Percentiles rank a stretch among this genome's conserved stretches.
phyloP scores from a whole-genome alignment of 495 filamentous ascomycete genomes.

The Chaetomium cochliodes region DNA sequence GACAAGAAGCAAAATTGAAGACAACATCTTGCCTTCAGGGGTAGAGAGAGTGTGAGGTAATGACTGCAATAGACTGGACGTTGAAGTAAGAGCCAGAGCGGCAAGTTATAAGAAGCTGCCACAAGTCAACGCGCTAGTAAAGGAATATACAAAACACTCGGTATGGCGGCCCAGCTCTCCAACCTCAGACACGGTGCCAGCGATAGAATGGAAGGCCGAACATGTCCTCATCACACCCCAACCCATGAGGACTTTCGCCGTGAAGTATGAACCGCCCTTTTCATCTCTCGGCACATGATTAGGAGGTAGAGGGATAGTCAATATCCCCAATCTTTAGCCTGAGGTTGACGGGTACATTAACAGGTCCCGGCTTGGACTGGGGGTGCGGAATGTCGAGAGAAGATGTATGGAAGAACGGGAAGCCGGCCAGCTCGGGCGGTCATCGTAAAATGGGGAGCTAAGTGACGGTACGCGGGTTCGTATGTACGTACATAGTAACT shows the following conservation, averaged over 20 bases:
- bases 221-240: too few relatives aligned
- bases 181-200: background rate
- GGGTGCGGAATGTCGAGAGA: slow-evolving; percentile 1
- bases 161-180: background rate
- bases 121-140: background rate
- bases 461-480: background rate
- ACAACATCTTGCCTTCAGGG: slow-evolving; percentile 10
- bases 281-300: background rate
- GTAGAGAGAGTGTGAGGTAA: background rate
- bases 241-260: background rate
- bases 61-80: background rate
- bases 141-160: slow-evolving; percentile 6
- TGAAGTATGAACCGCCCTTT: background rate
- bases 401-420: background rate
- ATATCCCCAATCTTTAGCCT: slow-evolving; percentile 11
- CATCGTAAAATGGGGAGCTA: background rate
- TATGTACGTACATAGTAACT: too few relatives aligned
- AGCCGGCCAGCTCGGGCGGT: background rate
- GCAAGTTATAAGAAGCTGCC: background rate
- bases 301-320: background rate
- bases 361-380: background rate
- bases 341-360: background rate
- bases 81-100: background rate
- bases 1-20: slow-evolving; percentile 10
- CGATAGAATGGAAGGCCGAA: background rate